Conservation (phyloP, 2,329 filamentous ascomycete genomes). For the Ustulina deusta region DNA sequence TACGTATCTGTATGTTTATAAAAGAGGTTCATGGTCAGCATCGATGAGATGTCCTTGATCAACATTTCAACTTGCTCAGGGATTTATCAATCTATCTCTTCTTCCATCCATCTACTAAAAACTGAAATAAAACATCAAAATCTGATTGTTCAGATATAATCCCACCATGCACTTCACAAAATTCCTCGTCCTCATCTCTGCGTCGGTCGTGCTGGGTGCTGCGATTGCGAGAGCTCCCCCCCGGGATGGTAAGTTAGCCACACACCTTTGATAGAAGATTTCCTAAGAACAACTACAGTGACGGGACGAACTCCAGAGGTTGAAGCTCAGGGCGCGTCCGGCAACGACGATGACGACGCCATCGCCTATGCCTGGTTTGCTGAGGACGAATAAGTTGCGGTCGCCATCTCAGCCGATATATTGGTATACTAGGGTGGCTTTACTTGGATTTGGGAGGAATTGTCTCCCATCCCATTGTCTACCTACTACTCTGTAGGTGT, state of each 20-base stretch:
- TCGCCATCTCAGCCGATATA: too few species aligned
- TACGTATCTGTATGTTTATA: too few species aligned
- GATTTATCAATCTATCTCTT: too few species aligned
- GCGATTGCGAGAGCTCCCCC: background rate
- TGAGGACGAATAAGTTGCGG: background rate
- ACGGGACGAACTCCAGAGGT: background rate
- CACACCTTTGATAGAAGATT: background rate
- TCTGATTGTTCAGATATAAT: background rate
- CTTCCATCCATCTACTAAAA: too few species aligned
- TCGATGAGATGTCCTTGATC: too few species aligned
- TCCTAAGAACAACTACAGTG: background rate
- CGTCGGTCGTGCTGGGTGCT: background rate
- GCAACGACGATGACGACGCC: slow-evolving; percentile 1
- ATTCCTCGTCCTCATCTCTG: background rate
- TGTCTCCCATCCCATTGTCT: too few species aligned
- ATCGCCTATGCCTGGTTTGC: slow-evolving; percentile 6
- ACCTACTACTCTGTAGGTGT: too few species aligned
- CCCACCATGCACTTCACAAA: background rate
- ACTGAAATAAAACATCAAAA: too few species aligned
- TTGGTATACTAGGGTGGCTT: too few species aligned
- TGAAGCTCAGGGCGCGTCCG: background rate
- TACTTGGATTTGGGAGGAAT: too few species aligned
- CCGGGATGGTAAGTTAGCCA: background rate
- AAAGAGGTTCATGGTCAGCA: too few species aligned
- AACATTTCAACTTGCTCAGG: too few species aligned